Evolutionary conservation across 805 yeast genomes (phyloP).

Genomic region (Wickerhamiella vanderwaltii): DNA sequence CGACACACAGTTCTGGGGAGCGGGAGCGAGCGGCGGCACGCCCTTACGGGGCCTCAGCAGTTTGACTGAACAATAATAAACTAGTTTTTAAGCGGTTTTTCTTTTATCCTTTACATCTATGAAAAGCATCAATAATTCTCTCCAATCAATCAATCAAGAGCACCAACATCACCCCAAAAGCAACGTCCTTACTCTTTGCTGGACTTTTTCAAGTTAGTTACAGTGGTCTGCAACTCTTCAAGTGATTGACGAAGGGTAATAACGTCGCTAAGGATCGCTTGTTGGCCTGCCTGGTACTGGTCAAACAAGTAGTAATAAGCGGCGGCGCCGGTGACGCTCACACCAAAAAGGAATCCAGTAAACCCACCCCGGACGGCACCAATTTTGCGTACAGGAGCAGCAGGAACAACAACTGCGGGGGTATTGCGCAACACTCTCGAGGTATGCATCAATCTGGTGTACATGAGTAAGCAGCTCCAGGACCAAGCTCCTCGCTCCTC

Average conservation of each 20-base stretch:
- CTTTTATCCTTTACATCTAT: too few species aligned
- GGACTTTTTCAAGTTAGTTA: conserved; percentile 42
- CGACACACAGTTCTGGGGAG: too few species aligned
- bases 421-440: conserved; percentile 9
- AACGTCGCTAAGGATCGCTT: conserved; percentile 63
- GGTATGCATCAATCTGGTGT: conserved; percentile 10
- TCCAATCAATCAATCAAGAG: too few species aligned
- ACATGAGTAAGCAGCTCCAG: too few species aligned
- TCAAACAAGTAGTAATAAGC: conserved; percentile 70
- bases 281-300: conserved; percentile 61
- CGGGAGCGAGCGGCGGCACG: too few species aligned
- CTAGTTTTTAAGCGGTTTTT: too few species aligned
- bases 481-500: too few species aligned
- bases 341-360: conserved; percentile 70
- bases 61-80: too few species aligned
- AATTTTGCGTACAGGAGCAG: conserved; percentile 14
- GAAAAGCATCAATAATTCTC: too few species aligned
- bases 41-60: too few species aligned
- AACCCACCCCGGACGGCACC: conserved; percentile 31
- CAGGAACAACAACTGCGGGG: conserved; percentile 5
- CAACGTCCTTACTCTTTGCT: neutral
- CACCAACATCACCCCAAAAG: too few species aligned
- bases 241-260: conserved; percentile 57
- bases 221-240: conserved; percentile 54
- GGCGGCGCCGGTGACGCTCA: conserved; percentile 57